Conservation (phyloP, 2,329 filamentous ascomycete genomes). For the Arthrobotrys pseudoclavata region DNA sequence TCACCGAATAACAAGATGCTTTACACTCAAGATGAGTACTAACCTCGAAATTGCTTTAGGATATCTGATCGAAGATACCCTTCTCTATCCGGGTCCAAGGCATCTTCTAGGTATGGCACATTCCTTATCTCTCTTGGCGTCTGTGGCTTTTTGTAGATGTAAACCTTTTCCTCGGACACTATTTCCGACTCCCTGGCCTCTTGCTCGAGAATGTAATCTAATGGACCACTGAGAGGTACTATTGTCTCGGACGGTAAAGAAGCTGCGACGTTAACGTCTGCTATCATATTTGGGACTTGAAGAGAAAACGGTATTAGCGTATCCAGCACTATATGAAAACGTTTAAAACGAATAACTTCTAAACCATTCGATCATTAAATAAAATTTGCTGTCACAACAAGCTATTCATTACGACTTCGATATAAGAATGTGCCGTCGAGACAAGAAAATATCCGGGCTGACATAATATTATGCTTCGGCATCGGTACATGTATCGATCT, state of each 20-base stretch:
- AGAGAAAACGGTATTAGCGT: not conserved
- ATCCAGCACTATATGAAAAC: too few relatives aligned
- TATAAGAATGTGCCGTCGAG: not conserved
- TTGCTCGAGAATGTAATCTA: constrained; percentile 2
- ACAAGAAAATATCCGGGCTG: not conserved
- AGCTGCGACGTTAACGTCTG: not conserved
- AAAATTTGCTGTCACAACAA: too few relatives aligned
- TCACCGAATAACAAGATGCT: too few relatives aligned
- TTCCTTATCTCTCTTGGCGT: not conserved
- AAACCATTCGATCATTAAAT: too few relatives aligned
- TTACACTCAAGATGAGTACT: too few relatives aligned
- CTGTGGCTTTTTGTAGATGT: constrained; percentile 13
- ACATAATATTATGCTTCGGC: not conserved
- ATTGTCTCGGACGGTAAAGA: not conserved
- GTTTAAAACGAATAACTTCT: too few relatives aligned
- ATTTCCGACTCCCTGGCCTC: not conserved
- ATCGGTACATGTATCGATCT: constrained; percentile 7
- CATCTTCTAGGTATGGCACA: not conserved
- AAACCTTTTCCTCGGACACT: not conserved
- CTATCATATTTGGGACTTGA: not conserved
- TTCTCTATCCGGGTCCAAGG: not conserved
- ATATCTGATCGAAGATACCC: constrained; percentile 10
- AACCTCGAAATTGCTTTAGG: constrained; percentile 13
- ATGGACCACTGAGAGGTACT: not conserved
- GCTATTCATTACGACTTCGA: not conserved